These are phyloP conservation scores for Phytopythium kandeliae DNA, from an alignment of 352 stramenopile species.

Conservation along the genomic window DNA sequence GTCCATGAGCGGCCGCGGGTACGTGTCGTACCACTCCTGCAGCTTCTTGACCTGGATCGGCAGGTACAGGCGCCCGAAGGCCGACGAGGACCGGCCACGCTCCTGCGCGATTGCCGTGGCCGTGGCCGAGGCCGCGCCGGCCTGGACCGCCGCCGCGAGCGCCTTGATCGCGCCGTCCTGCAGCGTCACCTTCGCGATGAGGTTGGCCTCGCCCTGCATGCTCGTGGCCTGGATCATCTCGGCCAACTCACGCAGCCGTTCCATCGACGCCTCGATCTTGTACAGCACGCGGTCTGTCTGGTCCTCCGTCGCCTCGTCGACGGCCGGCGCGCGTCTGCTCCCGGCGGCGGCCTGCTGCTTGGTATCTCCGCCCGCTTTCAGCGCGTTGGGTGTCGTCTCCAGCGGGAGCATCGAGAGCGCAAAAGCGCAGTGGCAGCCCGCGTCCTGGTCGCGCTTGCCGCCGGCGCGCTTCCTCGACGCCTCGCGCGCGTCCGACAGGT, in stretches of 20 bases:
- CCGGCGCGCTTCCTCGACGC: slow-evolving; percentile 33
- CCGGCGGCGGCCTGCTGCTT: neutral
- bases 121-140: slow-evolving; percentile 53
- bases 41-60: slow-evolving; percentile 72
- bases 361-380: slow-evolving; percentile 9
- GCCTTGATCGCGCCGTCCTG: slow-evolving; percentile 50
- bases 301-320: slow-evolving; percentile 69
- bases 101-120: slow-evolving; percentile 72
- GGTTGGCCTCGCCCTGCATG: slow-evolving; percentile 77
- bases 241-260: slow-evolving; percentile 62
- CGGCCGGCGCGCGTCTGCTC: slow-evolving; percentile 5
- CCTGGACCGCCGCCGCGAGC: slow-evolving; percentile 50
- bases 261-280: slow-evolving; percentile 71
- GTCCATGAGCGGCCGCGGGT: slow-evolving; percentile 67
- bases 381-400: slow-evolving; percentile 9
- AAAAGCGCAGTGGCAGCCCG: slow-evolving; percentile 49
- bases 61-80: slow-evolving; percentile 49
- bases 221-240: slow-evolving; percentile 81
- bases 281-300: slow-evolving; percentile 71
- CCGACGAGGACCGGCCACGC: slow-evolving; percentile 42
- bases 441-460: slow-evolving; percentile 25
- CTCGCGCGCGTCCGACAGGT: slow-evolving; percentile 49
- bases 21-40: slow-evolving; percentile 82
- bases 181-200: slow-evolving; percentile 72
- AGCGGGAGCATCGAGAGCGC: slow-evolving; percentile 62